These are phyloP conservation scores for Neofusicoccum kwambonambiense DNA, from an alignment of 2,329 filamentous ascomycete species.

Conservation along the genomic window DNA sequence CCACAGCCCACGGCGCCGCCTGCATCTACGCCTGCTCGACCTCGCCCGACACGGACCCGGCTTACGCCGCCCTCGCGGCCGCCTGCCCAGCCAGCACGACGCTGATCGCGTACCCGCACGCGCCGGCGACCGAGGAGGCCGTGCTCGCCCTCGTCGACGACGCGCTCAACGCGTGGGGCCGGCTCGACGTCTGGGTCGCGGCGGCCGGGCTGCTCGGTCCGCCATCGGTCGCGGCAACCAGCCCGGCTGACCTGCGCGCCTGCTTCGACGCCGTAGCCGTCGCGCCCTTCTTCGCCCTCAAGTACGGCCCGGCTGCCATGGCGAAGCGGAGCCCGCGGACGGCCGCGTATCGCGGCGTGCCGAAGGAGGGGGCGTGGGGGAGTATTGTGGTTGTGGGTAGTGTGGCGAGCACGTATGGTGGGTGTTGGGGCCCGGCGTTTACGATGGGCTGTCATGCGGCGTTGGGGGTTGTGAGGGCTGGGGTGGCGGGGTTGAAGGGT, in stretches of 20 bases:
- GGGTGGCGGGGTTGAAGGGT: constrained; percentile 57
- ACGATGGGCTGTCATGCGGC: constrained; percentile 62
- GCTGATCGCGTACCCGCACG: constrained; percentile 61
- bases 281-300: constrained; percentile 64
- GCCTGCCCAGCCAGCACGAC: constrained; percentile 53
- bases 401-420: constrained; percentile 57
- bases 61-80: neutral
- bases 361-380: constrained; percentile 60
- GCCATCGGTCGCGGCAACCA: constrained; percentile 56
- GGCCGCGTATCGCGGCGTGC: constrained; percentile 55
- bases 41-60: neutral
- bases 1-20: constrained; percentile 60
- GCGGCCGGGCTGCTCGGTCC: constrained; percentile 59
- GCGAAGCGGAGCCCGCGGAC: neutral
- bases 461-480: constrained; percentile 59
- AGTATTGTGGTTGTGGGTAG: constrained; percentile 62
- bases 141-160: constrained; percentile 62
- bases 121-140: constrained; percentile 58
- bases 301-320: constrained; percentile 59
- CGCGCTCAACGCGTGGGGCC: constrained; percentile 58
- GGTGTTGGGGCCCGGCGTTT: constrained; percentile 60
- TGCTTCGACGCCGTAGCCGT: constrained; percentile 62
- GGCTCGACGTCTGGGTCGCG: constrained; percentile 61
- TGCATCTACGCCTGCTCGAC: constrained; percentile 53
- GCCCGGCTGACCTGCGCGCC: constrained; percentile 54